phyloP scores from a whole-genome alignment of 306 rosid species.

The Vigna unguiculata region DNA sequence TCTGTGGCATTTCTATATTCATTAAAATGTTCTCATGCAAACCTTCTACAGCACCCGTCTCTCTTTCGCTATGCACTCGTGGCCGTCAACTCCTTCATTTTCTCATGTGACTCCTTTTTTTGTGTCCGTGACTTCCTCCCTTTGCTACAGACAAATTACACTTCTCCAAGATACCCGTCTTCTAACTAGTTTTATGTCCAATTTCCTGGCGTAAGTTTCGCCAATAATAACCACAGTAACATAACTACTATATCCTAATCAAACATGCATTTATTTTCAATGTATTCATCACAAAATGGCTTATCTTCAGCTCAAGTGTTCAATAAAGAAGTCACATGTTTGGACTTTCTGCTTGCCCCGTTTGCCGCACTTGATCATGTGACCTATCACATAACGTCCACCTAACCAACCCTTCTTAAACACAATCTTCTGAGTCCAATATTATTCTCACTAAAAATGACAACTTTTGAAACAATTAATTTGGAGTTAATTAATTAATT shows the following conservation, averaged over 20 bases:
- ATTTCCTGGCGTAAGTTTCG: slow-evolving; percentile 51
- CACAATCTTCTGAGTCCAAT: too few relatives aligned
- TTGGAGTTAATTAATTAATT: too few relatives aligned
- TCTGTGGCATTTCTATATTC: slow-evolving; percentile 31
- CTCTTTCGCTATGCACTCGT: slow-evolving; percentile 18
- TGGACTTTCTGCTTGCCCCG: slow-evolving; percentile 37
- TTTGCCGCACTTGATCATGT: slow-evolving; percentile 76
- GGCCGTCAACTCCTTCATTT: slow-evolving; percentile 36
- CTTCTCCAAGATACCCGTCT: not conserved
- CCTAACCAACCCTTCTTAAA: too few relatives aligned
- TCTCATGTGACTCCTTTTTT: slow-evolving; percentile 58
- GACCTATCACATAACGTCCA: slow-evolving; percentile 54
- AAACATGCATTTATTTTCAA: not conserved
- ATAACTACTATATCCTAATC: not conserved
- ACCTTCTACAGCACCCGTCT: slow-evolving; percentile 16
- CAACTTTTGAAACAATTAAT: too few relatives aligned
- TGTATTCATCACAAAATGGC: not conserved
- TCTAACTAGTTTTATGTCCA: slow-evolving; percentile 21
- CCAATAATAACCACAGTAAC: slow-evolving; percentile 21
- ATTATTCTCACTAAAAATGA: too few relatives aligned
- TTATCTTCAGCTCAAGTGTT: slow-evolving; percentile 24
- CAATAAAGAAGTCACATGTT: slow-evolving; percentile 20
- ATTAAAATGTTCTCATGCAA: slow-evolving; percentile 43
- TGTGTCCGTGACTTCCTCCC: slow-evolving; percentile 63
- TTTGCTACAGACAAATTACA: slow-evolving; percentile 48